Base-by-base conservation (phyloP, 1,284 basidiomycete species). In the Tylopilus sp. region DNA sequence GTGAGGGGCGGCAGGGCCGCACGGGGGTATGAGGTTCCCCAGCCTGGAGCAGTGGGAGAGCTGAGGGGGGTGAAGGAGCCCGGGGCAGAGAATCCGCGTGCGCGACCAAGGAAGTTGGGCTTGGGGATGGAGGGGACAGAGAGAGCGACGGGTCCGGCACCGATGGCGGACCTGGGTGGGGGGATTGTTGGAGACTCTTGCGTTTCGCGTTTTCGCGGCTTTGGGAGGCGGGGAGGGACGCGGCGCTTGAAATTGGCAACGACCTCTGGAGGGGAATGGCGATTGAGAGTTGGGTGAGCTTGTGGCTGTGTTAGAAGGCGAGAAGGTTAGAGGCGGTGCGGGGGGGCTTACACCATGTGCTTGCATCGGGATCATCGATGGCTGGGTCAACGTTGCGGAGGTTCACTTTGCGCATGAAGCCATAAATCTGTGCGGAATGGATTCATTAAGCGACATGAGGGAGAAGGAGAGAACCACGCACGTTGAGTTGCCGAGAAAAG, bases 361-460 rank as follows among this genome's bases (percentile, higher is more conserved):
- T 91, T 8, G 91, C 90, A 72, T 94, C 91, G 52, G 91, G 91
- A 73, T 93, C 90, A 71, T 89, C 86, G 57, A 93, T 91, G 56
- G 88, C 88, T 55, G 87, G 88, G 74, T 94, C 91, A 64, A 92
- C 86, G 71, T 92, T 91, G 63, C 90, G 84, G 57, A 93, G 77
- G 74, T 91, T 91, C 64, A 93, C 87, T 70, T 93, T 93, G 70
- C 91, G 88, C 88, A 93, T 93, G 76, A 91, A 94, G 57, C 91
- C 91, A 73, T 94, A 94, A 71, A 94, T 94, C 91, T 93, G 65
- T 51, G 34, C 30, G 35, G 59, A 60, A 60, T 59, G 48, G 29
- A 35, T 53, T 48, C 50, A 55, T 59, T 55, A 55, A 60, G 54
- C 42, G 39, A 37, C 49, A 47, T 51, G 59, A 47, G 46, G 40